Percentiles rank a stretch among this genome's conserved stretches.
Conservation (phyloP, 2,329 filamentous ascomycete genomes). For the Fusarium ambrosium region DNA sequence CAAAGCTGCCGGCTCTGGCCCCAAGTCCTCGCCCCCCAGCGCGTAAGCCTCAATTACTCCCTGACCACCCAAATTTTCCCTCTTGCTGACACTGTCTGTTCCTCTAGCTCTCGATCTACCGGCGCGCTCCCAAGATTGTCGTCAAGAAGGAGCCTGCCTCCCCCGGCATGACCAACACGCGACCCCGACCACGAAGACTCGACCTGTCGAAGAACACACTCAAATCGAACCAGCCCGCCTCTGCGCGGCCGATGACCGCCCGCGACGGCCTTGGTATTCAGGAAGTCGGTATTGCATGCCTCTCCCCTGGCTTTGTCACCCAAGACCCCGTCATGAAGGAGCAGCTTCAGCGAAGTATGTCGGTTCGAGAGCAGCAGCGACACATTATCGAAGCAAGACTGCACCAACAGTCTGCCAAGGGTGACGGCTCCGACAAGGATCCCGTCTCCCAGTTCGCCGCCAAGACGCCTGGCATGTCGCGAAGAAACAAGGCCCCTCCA, state of each 20-base stretch:
- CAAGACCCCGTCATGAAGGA: slow-evolving; percentile 97
- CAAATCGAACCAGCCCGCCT: slow-evolving; percentile 66
- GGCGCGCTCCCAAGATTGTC: slow-evolving; percentile 80
- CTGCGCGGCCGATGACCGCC: slow-evolving; percentile 82
- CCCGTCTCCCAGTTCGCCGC: slow-evolving; percentile 63
- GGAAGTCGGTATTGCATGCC: slow-evolving; percentile 91
- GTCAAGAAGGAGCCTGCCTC: slow-evolving; percentile 98
- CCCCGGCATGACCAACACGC: slow-evolving; percentile 79
- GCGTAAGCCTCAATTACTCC: slow-evolving; percentile 62
- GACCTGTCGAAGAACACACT: slow-evolving; percentile 78
- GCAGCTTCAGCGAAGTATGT: slow-evolving; percentile 93
- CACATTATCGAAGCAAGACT: slow-evolving; percentile 93
- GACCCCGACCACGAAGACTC: slow-evolving; percentile 81
- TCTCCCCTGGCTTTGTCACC: slow-evolving; percentile 96
- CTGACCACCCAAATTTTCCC: slow-evolving; percentile 18
- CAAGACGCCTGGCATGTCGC: slow-evolving; percentile 81
- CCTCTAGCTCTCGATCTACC: slow-evolving; percentile 40
- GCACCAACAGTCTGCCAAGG: slow-evolving; percentile 88
- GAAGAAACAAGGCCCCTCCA: slow-evolving; percentile 84
- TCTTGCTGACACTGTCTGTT: slow-evolving; percentile 18
- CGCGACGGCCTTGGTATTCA: slow-evolving; percentile 87
- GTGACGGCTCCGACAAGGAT: slow-evolving; percentile 75
- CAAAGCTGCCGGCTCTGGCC: slow-evolving; percentile 54
- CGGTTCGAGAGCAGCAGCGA: slow-evolving; percentile 92
- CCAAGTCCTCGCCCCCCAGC: slow-evolving; percentile 71